These are phyloP conservation scores for Trametes sp. DNA, from an alignment of 1,284 basidiomycete species.

Conservation along the genomic window DNA sequence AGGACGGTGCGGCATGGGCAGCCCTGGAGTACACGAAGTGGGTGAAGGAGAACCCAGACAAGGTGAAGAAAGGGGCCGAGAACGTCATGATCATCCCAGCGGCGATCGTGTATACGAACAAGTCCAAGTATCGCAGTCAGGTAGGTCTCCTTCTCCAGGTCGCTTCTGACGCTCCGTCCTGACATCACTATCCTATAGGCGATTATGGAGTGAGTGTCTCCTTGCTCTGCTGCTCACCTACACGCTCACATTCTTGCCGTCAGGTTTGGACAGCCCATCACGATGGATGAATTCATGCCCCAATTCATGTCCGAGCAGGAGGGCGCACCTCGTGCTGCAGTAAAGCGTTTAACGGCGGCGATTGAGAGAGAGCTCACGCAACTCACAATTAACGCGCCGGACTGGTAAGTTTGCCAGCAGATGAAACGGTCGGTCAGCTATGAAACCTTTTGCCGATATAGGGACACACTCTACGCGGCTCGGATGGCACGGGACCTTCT, in stretches of 20 bases:
- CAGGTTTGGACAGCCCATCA: constrained; percentile 86
- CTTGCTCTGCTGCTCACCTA: not conserved
- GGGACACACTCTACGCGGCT: constrained; percentile 87
- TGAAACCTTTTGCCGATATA: constrained; percentile 41
- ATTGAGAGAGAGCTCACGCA: constrained; percentile 78
- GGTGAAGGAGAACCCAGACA: constrained; percentile 60
- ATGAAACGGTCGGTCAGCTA: constrained; percentile 1
- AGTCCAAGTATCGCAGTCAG: constrained; percentile 89
- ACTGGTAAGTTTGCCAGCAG: constrained; percentile 70
- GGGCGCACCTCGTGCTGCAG: constrained; percentile 79
- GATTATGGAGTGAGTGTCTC: constrained; percentile 68
- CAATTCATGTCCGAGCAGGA: constrained; percentile 80
- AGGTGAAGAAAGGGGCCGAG: constrained; percentile 48
- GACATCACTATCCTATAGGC: constrained; percentile 51
- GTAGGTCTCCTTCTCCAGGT: constrained; percentile 50
- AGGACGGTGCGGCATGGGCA: constrained; percentile 96
- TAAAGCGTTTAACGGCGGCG: constrained; percentile 82
- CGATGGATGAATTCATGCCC: constrained; percentile 75
- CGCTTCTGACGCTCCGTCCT: constrained; percentile 13
- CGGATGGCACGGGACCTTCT: constrained; percentile 91
- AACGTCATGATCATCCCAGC: constrained; percentile 76
- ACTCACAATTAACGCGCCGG: constrained; percentile 89
- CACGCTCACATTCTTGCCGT: constrained; percentile 8
- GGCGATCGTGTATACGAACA: constrained; percentile 94
- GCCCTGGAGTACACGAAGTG: constrained; percentile 92